Percentiles rank a stretch among this genome's conserved stretches.
Conservation (phyloP, 495 filamentous ascomycete genomes). For the Glarea lozoyensis region DNA sequence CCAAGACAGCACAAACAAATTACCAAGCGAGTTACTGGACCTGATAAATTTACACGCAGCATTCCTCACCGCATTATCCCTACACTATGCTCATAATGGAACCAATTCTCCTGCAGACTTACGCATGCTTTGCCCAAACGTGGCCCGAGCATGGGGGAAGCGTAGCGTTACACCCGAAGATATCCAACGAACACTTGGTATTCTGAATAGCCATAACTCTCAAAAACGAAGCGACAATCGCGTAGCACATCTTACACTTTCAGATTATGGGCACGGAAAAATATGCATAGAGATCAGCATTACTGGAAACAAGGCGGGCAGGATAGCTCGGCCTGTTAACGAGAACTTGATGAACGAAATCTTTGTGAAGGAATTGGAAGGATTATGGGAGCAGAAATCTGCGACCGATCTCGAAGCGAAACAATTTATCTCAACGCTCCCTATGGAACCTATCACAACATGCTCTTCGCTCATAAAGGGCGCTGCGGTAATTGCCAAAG, state of each 20-base stretch:
- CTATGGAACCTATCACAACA: constrained; percentile 41
- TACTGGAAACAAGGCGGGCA: constrained; percentile 12
- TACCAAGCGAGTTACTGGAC: constrained; percentile 46
- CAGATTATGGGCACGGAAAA: constrained; percentile 50
- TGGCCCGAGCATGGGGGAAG: constrained; percentile 53
- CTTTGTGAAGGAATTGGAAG: constrained; percentile 41
- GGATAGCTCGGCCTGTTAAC: constrained; percentile 39
- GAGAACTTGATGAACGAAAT: constrained; percentile 44
- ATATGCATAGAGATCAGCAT: constrained; percentile 33
- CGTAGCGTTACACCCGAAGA: constrained; percentile 49
- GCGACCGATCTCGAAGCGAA: constrained; percentile 5
- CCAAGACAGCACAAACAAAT: background rate
- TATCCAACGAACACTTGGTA: constrained; percentile 44
- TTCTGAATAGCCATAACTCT: constrained; percentile 28
- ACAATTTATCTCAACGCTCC: constrained; percentile 43
- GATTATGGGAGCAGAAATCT: constrained; percentile 31
- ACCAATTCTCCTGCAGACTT: constrained; percentile 48
- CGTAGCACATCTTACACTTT: constrained; percentile 33
- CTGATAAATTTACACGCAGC: constrained; percentile 46
- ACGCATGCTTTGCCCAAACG: constrained; percentile 40
- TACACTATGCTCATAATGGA: constrained; percentile 59
- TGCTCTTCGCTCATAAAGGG: constrained; percentile 37
- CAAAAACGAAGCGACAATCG: constrained; percentile 5
- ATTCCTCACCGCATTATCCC: constrained; percentile 47
- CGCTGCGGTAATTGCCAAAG: constrained; percentile 37